These are phyloP conservation scores for Eimeria brunetti DNA, from an alignment of 169 alveolate species.

Conservation along the genomic window DNA sequence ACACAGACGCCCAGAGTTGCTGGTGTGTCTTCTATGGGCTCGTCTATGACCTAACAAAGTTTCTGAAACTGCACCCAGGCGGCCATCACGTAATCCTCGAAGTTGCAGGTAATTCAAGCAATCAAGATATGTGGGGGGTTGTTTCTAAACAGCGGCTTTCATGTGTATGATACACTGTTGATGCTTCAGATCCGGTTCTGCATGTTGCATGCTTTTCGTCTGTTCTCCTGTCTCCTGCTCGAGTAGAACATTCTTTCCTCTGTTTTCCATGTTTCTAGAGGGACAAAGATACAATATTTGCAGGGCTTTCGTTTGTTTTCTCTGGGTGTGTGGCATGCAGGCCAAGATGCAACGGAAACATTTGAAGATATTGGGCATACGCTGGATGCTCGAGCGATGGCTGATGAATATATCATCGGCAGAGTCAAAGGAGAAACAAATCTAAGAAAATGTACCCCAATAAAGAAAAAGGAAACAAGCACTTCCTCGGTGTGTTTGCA, in stretches of 20 bases:
- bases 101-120: constrained; percentile 81
- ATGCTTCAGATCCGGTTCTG: background rate
- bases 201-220: background rate
- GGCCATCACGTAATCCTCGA: constrained; percentile 84
- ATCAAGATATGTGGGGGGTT: background rate
- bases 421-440: constrained; percentile 71
- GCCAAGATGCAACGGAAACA: constrained; percentile 78
- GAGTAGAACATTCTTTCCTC: background rate
- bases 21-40: constrained; percentile 88
- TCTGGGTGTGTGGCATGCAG: background rate
- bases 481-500: background rate
- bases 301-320: background rate
- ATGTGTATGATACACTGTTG: background rate
- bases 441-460: constrained; percentile 22
- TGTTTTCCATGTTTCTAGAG: background rate
- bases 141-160: background rate
- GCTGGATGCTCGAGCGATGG: constrained; percentile 66
- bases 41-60: constrained; percentile 87
- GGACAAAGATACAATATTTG: background rate
- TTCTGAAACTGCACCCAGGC: constrained; percentile 87
- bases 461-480: constrained; percentile 84
- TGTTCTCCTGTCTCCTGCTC: background rate
- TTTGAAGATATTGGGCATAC: constrained; percentile 81
- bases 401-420: constrained; percentile 70
- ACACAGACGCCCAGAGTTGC: constrained; percentile 83